phyloP scores from a whole-genome alignment of 441 rosid species.

The Capsella rubella region DNA sequence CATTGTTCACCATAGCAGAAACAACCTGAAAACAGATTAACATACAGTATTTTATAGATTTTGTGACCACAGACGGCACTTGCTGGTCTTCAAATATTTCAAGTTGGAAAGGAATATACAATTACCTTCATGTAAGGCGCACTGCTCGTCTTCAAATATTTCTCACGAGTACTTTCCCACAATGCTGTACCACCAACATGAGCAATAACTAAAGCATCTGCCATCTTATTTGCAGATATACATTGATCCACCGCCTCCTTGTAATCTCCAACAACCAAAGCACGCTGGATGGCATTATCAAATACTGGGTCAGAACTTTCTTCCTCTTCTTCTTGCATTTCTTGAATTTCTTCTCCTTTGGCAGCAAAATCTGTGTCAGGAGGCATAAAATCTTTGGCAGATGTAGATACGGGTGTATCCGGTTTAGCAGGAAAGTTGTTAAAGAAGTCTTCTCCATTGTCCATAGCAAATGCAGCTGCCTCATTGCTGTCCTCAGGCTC shows the following conservation, averaged over 20 bases:
- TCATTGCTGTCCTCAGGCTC: constrained; percentile 54
- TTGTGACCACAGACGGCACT: constrained; percentile 25
- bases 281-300: constrained; percentile 87
- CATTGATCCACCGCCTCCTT: constrained; percentile 94
- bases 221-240: constrained; percentile 81
- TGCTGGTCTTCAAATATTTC: neutral
- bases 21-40: constrained; percentile 71
- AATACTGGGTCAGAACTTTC: constrained; percentile 79
- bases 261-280: constrained; percentile 97
- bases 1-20: constrained; percentile 94
- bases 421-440: constrained; percentile 97
- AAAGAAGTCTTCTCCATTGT: constrained; percentile 98
- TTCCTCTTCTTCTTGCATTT: constrained; percentile 61
- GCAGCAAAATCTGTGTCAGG: constrained; percentile 49
- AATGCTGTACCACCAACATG: constrained; percentile 93
- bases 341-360: constrained; percentile 48
- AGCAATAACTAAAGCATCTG: constrained; percentile 99
- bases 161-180: constrained; percentile 93
- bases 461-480: constrained; percentile 61
- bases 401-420: constrained; percentile 68
- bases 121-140: constrained; percentile 92
- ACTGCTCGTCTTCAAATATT: constrained; percentile 72
- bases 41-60: constrained; percentile 19
- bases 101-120: constrained; percentile 21
- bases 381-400: constrained; percentile 51